Evolutionary conservation across 208 protist genomes (phyloP).

Genomic region (Crithidia thermophila): DNA sequence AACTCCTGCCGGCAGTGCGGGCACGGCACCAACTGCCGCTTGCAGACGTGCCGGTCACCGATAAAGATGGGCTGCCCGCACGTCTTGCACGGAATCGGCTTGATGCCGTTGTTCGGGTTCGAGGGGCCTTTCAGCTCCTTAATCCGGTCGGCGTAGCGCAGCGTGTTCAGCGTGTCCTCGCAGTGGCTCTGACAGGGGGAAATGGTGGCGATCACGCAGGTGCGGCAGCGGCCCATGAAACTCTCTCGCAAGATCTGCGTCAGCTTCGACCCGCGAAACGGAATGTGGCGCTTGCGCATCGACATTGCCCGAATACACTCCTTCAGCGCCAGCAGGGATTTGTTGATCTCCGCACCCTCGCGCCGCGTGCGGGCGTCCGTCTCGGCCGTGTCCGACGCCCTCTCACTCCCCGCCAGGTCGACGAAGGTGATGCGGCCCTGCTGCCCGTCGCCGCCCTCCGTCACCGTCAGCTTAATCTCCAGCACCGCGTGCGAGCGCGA

Average conservation of each 20-base stretch:
- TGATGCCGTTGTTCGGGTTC: conserved; percentile 30
- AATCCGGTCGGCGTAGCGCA: conserved; percentile 96
- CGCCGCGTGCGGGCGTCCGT: conserved; percentile 89
- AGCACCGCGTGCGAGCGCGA: conserved; percentile 88
- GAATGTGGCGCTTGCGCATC: conserved; percentile 91
- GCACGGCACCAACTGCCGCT: conserved; percentile 58
- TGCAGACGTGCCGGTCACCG: conserved; percentile 74
- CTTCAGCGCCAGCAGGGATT: conserved; percentile 97
- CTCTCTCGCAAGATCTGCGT: conserved; percentile 95
- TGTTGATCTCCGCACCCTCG: conserved; percentile 98
- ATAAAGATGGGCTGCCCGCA: conserved; percentile 75
- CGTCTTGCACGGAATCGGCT: conserved; percentile 62
- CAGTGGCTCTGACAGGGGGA: conserved; percentile 83
- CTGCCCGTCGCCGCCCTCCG: conserved; percentile 14
- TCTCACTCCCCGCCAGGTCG: conserved; percentile 98
- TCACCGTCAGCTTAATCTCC: conserved; percentile 66
- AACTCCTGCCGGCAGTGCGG: conserved; percentile 69
- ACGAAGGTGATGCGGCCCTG: conserved; percentile 97
- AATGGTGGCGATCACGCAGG: conserved; percentile 95
- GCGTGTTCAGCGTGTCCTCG: conserved; percentile 98
- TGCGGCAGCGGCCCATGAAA: conserved; percentile 94
- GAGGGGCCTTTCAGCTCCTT: conserved; percentile 81
- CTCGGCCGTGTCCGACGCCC: conserved; percentile 92
- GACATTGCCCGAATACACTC: conserved; percentile 98
- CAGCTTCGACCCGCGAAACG: conserved; percentile 96